Percentiles rank a stretch among this genome's conserved stretches.
Conservation (phyloP, 2,329 filamentous ascomycete genomes). For the Monosporascus sp. region DNA sequence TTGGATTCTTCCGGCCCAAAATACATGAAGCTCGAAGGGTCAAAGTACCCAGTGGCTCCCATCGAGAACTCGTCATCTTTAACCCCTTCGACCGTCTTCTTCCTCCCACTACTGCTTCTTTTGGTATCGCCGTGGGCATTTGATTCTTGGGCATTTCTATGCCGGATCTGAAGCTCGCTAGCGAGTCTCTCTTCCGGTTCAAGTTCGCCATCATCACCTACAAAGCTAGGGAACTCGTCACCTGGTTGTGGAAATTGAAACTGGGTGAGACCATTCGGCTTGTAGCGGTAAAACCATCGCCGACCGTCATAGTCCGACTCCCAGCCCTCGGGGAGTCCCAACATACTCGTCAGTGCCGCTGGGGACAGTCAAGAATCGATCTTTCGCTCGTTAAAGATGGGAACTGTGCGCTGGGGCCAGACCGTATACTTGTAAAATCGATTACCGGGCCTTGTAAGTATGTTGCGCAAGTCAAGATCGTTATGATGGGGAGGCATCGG, state of each 20-base stretch:
- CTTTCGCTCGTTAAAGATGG: neutral
- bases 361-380: neutral
- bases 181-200: constrained; percentile 49
- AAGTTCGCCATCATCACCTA: constrained; percentile 34
- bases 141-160: constrained; percentile 22
- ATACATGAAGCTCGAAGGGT: constrained; percentile 49
- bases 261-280: constrained; percentile 47
- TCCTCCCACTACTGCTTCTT: constrained; percentile 12
- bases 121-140: constrained; percentile 14
- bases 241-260: constrained; percentile 52
- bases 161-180: constrained; percentile 44
- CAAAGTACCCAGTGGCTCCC: constrained; percentile 37
- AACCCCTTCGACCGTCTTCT: constrained; percentile 7
- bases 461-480: too few species aligned
- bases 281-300: constrained; percentile 55
- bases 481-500: too few species aligned
- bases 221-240: constrained; percentile 53
- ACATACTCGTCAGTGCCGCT: constrained; percentile 19
- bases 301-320: constrained; percentile 52
- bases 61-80: constrained; percentile 24
- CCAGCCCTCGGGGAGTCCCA: constrained; percentile 48
- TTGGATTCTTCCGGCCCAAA: constrained; percentile 41
- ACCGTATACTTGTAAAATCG: neutral
- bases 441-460: too few species aligned
- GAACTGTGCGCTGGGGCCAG: neutral